Evolutionary conservation across 2,329 filamentous ascomycete species (phyloP), one percentile per base, ranked within the genome.

Genomic region (Sporothrix sp.): DNA sequence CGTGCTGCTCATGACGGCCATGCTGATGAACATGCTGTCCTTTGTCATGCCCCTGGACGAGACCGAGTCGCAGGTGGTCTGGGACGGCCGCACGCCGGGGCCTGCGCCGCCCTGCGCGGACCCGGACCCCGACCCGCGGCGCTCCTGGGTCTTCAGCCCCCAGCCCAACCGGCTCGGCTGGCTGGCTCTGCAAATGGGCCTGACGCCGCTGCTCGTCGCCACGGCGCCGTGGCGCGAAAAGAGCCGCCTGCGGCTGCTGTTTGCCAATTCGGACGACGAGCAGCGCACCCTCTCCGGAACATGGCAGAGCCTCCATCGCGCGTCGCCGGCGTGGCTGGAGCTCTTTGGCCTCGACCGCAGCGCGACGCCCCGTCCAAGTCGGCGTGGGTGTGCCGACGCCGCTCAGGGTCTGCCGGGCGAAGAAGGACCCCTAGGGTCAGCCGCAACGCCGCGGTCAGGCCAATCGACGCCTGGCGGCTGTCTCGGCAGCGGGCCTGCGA

Each of bases 101-200:
- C 21, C 38, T 7, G 14, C 45, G 1, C 48, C 44, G 8, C 48
- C 48, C 8, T 52, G 40, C 10, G 42, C 46, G 16, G 48, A 56
- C 46, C 38, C 33, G 1, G 54, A 56, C 23, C 50, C 52, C 6
- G 54, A 56, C 38, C 58, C 56, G 7, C 25, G 51, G 7, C 38
- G 37, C 6, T 59, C 58, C 2, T 61, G 59, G 59, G 55, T 60
- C 10, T 61, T 60, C 44, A 58, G 55, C 52, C 27, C 52, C 0
- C 38, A 54, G 13, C 50, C 50, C 2, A 55, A 57, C 50, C 54
- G 56, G 2, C 54, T 60, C 2, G 52, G 47, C 51, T 61, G 56
- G 56, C 51, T 61, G 7, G 53, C 55, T 2, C 20, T 61, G n/a
- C 52, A 51, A 43, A 51, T 54, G 46, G 58, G 58, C 3, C 28